phyloP scores from a whole-genome alignment of 768 basidiomycete genomes.

The Suillus variegatus region DNA sequence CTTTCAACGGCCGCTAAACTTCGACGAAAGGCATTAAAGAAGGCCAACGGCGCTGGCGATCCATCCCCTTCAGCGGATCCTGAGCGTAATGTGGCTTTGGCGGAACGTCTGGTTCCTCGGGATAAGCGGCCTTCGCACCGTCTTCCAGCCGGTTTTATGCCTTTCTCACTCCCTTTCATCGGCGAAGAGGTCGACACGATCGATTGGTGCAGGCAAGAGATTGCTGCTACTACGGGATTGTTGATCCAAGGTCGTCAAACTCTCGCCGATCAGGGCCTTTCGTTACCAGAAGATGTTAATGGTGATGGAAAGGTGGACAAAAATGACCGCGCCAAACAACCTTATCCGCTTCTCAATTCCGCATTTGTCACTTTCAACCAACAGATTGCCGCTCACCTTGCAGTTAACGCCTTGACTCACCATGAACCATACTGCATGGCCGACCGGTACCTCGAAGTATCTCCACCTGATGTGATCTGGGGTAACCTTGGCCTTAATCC shows the following conservation, averaged over 20 bases:
- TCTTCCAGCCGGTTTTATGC: conserved; percentile 54
- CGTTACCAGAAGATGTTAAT: conserved; percentile 27
- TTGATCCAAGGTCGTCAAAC: conserved; percentile 51
- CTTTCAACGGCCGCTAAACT: conserved; percentile 76
- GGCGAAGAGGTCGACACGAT: conserved; percentile 94
- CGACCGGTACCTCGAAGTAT: conserved; percentile 74
- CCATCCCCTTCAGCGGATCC: conserved; percentile 29
- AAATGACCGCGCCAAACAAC: conserved; percentile 21
- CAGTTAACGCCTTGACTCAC: conserved; percentile 71
- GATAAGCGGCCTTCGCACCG: conserved; percentile 80
- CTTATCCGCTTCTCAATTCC: conserved; percentile 63
- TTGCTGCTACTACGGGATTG: conserved; percentile 51
- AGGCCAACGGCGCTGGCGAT: conserved; percentile 34
- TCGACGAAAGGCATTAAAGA: conserved; percentile 55
- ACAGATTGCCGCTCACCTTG: conserved; percentile 93
- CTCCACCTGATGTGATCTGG: conserved; percentile 92
- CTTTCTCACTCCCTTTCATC: conserved; percentile 60
- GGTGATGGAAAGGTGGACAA: conserved; percentile 12
- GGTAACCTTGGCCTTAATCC: conserved; percentile 85
- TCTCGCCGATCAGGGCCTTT: conserved; percentile 17
- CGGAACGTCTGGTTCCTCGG: conserved; percentile 62
- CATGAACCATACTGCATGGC: conserved; percentile 85
- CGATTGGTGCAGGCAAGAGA: conserved; percentile 83
- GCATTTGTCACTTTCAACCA: conserved; percentile 91
- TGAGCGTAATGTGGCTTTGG: conserved; percentile 34